Evolutionary conservation across 805 yeast species (phyloP).

Genomic region (Isabelozyma pseudorhagii): DNA sequence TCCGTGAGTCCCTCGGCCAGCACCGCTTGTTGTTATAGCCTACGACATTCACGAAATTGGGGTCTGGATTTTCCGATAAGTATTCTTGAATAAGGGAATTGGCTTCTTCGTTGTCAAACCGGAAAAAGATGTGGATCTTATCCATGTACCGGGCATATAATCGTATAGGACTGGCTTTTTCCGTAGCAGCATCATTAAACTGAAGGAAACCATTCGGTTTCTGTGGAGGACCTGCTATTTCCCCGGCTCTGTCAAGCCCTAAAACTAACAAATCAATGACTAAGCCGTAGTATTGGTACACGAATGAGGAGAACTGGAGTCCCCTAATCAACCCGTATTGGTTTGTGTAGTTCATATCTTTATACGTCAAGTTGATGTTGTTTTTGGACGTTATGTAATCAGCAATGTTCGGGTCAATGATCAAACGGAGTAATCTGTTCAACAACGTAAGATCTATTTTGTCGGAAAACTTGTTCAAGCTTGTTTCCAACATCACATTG

Average conservation of each 20-base stretch:
- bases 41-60: constrained; percentile 79
- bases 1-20: constrained; percentile 92
- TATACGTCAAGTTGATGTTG: constrained; percentile 75
- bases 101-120: constrained; percentile 71
- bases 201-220: constrained; percentile 78
- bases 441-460: constrained; percentile 85
- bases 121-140: constrained; percentile 72
- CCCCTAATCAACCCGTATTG: constrained; percentile 88
- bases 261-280: constrained; percentile 76
- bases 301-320: constrained; percentile 83
- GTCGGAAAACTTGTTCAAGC: constrained; percentile 68
- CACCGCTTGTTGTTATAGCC: constrained; percentile 87
- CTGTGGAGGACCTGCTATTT: constrained; percentile 75
- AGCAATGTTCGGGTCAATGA: constrained; percentile 88
- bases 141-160: constrained; percentile 82
- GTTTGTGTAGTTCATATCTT: constrained; percentile 94
- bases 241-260: constrained; percentile 84
- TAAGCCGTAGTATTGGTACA: constrained; percentile 86
- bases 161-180: constrained; percentile 70
- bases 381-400: constrained; percentile 92
- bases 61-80: constrained; percentile 85
- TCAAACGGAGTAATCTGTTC: constrained; percentile 73
- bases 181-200: constrained; percentile 56
- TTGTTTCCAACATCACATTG: constrained; percentile 80
- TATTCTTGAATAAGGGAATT: constrained; percentile 72